A percentile compares a stretch with the other conserved stretches of the same genome.
Evolutionary conservation across 371 early-diverging fungal species (phyloP).

Genomic region (Actinomucor elegans): DNA sequence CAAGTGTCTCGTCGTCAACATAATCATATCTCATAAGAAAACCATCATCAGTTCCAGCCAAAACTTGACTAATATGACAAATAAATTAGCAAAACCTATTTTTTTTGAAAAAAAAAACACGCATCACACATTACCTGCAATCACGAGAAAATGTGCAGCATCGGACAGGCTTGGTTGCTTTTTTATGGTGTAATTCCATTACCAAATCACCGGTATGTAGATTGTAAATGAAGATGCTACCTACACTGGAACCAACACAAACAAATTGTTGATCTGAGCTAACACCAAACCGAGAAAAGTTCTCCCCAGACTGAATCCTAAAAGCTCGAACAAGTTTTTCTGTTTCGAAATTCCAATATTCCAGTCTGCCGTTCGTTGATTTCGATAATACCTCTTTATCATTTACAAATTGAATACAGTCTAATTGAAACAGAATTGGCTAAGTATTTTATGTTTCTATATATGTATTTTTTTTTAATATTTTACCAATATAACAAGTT

Average conservation of each 20-base stretch:
- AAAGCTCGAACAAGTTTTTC: conserved; percentile 38
- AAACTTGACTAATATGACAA: conserved; percentile 67
- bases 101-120: not conserved
- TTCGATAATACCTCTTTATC: conserved; percentile 69
- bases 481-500: conserved; percentile 42
- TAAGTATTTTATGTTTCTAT: not conserved
- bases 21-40: conserved; percentile 87
- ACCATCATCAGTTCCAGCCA: conserved; percentile 77
- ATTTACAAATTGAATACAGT: conserved; percentile 69
- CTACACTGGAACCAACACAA: conserved; percentile 75
- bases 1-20: conserved; percentile 68
- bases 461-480: not conserved
- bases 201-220: conserved; percentile 64
- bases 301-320: conserved; percentile 39
- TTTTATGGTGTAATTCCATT: conserved; percentile 70
- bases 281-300: conserved; percentile 47
- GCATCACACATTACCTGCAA: conserved; percentile 56
- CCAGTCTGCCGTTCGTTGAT: conserved; percentile 73
- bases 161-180: conserved; percentile 76
- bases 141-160: conserved; percentile 79
- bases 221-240: conserved; percentile 69
- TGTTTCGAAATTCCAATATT: conserved; percentile 67
- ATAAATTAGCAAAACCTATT: not conserved
- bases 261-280: conserved; percentile 69
- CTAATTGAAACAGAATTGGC: too few relatives aligned